phyloP scores from a whole-genome alignment of 2,329 filamentous ascomycete species.

The Colletotrichum sansevieriae region DNA sequence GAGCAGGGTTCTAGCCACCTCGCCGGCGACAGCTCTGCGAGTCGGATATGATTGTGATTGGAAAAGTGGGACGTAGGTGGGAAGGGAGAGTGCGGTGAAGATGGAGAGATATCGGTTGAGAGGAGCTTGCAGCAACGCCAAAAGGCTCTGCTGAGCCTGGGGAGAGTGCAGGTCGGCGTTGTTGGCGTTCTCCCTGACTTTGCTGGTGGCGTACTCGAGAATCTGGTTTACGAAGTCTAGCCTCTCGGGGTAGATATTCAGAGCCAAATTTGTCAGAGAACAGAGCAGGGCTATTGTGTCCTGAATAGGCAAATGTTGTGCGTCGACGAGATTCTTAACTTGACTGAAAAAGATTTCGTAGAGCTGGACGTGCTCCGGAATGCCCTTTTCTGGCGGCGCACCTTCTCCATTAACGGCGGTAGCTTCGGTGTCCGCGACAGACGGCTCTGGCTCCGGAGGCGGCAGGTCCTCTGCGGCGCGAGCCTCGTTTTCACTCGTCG shows the following conservation, averaged over 20 bases:
- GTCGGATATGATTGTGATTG: conserved; percentile 95
- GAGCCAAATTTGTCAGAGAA: conserved; percentile 91
- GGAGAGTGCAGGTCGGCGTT: conserved; percentile 95
- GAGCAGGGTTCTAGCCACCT: conserved; percentile 86
- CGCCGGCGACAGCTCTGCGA: conserved; percentile 88
- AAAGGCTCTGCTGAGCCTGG: conserved; percentile 87
- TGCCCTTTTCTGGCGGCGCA: conserved; percentile 60
- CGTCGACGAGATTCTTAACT: conserved; percentile 92
- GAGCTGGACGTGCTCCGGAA: conserved; percentile 84
- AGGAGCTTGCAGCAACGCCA: conserved; percentile 90
- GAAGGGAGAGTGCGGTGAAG: conserved; percentile 94
- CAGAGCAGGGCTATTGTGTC: conserved; percentile 94
- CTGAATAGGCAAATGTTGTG: conserved; percentile 90
- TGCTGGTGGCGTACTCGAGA: conserved; percentile 86
- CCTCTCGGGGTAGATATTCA: conserved; percentile 94
- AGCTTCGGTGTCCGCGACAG: conserved; percentile 61
- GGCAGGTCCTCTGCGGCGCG: conserved; percentile 28
- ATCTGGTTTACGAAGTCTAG: conserved; percentile 97
- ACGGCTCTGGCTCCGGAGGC: conserved; percentile 50
- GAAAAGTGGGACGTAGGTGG: conserved; percentile 90
- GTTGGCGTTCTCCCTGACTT: conserved; percentile 90
- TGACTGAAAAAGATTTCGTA: conserved; percentile 99
- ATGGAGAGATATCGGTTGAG: conserved; percentile 91
- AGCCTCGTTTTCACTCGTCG: conserved; percentile 42
- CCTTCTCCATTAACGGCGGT: conserved; percentile 61